Base-by-base conservation (phyloP, 1,284 basidiomycete species). In the Agaricales sp. region DNA sequence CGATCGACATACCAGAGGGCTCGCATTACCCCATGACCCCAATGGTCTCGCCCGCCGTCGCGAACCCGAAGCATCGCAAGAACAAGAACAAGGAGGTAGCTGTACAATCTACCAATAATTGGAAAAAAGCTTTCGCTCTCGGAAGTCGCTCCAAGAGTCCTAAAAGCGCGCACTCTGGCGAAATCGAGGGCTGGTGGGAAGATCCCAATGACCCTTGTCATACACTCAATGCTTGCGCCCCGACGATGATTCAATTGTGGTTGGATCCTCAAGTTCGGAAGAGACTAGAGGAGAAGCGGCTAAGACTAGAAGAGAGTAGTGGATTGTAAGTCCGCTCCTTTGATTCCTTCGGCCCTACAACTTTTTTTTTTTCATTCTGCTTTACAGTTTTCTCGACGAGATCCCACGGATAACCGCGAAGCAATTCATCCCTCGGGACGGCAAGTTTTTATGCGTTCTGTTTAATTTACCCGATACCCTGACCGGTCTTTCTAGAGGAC, bases 141-240 rank as follows among this genome's bases (percentile, higher is more conserved):
- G 73, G 75, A n/a, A 70, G 68, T 48, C 75, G 63, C 55, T 72
- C 75, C 44, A 78, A 76, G 63, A 82, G 75, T 58, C 78, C 79
- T 4, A 81, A 81, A 68, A 78, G 73, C 54, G 72, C 74, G 24
- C 75, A 81, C 58, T 73, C 78, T 19, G 80, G 79, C 48, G 82
- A 85, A 63, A 73, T 87, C 47, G 74, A 76, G 57, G 82, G 82
- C 14, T 87, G 85, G 84, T 88, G 85, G 85, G 85, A 87, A 62
- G 83, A 89, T 67, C 84, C 82, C 35, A 72, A 77, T 18, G 86
- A 89, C 61, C 86, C 85, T 24, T 83, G 86, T 47, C 83, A 87
- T 60, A 62, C 75, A 45, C 66, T 90, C 21, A 70, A 80, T 57
- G 71, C 74, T 14, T 83, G 77, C 60, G 74, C 75, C 6, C 70